Percentiles rank a stretch among this genome's conserved stretches.
Conservation (phyloP, 441 rosid species). For the Erodium moschatum region DNA sequence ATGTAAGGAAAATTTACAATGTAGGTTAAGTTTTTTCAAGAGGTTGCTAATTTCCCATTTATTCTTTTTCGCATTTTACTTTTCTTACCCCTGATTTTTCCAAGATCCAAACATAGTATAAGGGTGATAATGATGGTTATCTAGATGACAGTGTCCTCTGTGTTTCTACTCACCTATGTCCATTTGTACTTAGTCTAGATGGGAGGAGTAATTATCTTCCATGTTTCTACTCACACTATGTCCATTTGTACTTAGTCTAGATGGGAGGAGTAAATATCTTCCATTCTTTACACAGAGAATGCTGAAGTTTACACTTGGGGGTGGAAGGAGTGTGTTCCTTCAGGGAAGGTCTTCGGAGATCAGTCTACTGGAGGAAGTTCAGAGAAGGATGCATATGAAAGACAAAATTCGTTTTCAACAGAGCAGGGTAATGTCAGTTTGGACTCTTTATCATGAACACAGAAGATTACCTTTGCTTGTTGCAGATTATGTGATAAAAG, state of each 20-base stretch:
- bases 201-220: slow-evolving; percentile 13
- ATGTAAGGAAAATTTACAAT: background rate
- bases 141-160: background rate
- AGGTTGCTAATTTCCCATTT: background rate
- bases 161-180: background rate
- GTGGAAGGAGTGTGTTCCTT: slow-evolving; percentile 94
- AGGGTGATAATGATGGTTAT: background rate
- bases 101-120: background rate
- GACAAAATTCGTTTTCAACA: slow-evolving; percentile 37
- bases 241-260: background rate
- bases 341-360: slow-evolving; percentile 71
- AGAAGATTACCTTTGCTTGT: slow-evolving; percentile 15
- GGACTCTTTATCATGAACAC: slow-evolving; percentile 7
- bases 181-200: slow-evolving; percentile 1
- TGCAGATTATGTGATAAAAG: slow-evolving; percentile 15
- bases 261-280: slow-evolving; percentile 13
- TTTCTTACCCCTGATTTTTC: slow-evolving; percentile 11
- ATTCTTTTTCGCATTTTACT: background rate
- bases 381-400: slow-evolving; percentile 49
- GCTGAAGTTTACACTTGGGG: slow-evolving; percentile 96
- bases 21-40: background rate
- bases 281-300: slow-evolving; percentile 32
- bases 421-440: slow-evolving; percentile 56
- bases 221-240: background rate
- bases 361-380: slow-evolving; percentile 24